Conservation (phyloP, 306 rosid species). For the Albizia julibrissin region DNA sequence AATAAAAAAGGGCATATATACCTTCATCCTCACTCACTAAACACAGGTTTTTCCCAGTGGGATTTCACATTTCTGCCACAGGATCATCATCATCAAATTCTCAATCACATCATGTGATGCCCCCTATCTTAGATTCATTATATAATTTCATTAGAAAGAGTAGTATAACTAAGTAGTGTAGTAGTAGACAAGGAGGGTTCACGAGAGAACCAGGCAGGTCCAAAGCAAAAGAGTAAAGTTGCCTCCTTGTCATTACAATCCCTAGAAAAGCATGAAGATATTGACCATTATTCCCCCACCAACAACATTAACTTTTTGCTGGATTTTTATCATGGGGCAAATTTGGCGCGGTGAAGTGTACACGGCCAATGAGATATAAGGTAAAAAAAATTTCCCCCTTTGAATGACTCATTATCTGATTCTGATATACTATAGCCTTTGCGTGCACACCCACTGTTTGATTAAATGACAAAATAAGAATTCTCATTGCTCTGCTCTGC, state of each 20-base stretch:
- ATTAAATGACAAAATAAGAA: constrained; percentile 32
- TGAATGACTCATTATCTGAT: constrained; percentile 30
- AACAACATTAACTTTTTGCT: background rate
- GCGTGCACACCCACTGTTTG: background rate
- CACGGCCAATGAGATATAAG: constrained; percentile 35
- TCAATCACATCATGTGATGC: constrained; percentile 32
- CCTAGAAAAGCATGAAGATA: constrained; percentile 41
- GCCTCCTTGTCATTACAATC: constrained; percentile 33
- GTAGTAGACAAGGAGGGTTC: constrained; percentile 32
- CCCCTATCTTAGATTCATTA: constrained; percentile 25
- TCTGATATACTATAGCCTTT: constrained; percentile 31
- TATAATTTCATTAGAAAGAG: constrained; percentile 15
- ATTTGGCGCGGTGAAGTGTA: constrained; percentile 11
- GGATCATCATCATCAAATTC: constrained; percentile 1
- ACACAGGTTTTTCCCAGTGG: background rate
- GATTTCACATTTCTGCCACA: constrained; percentile 9
- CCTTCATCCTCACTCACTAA: constrained; percentile 4
- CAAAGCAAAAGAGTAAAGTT: constrained; percentile 45
- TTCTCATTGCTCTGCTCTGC: constrained; percentile 17
- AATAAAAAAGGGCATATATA: background rate
- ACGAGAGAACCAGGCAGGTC: constrained; percentile 38
- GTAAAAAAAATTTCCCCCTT: background rate
- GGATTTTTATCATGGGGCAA: constrained; percentile 5
- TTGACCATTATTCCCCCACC: constrained; percentile 37
- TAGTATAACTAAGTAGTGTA: background rate